A percentile compares a stretch with the other conserved stretches of the same genome.
phyloP scores from a whole-genome alignment of 164 flowering plant genomes.

The Vitis rotundifolia region DNA sequence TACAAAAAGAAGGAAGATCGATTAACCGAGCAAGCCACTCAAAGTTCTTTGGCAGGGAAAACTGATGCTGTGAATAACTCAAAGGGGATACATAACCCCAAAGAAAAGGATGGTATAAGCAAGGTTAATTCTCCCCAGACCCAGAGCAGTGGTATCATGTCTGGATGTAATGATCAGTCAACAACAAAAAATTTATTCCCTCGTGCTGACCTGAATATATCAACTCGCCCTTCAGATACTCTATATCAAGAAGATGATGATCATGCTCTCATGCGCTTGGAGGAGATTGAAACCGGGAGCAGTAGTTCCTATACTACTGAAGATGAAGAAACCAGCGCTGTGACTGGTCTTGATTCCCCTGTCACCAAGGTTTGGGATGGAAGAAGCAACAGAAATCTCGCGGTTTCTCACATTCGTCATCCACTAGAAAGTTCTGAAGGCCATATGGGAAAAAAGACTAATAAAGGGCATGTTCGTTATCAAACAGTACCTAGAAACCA shows the following conservation, averaged over 20 bases:
- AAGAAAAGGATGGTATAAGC: conserved; percentile 22
- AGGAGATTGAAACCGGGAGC: conserved; percentile 58
- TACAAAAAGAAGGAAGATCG: conserved; percentile 61
- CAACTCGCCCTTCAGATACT: conserved; percentile 15
- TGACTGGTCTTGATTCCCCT: conserved; percentile 93
- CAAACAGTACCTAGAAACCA: conserved; percentile 42
- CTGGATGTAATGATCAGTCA: conserved; percentile 16
- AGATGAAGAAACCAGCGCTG: conserved; percentile 65
- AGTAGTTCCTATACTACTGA: conserved; percentile 61
- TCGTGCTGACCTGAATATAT: conserved; percentile 14
- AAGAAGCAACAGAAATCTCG: conserved; percentile 58
- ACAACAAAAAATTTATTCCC: conserved; percentile 13
- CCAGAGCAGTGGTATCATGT: conserved; percentile 8
- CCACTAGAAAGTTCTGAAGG: conserved; percentile 84
- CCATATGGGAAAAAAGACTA: conserved; percentile 38
- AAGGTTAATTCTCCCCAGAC: conserved; percentile 24
- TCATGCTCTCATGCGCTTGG: conserved; percentile 25
- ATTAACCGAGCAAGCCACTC: conserved; percentile 33
- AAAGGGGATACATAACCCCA: conserved; percentile 21
- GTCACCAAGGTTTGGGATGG: conserved; percentile 96
- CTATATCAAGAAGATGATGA: conserved; percentile 44
- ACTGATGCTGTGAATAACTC: conserved; percentile 19
- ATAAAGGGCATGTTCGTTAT: conserved; percentile 43
- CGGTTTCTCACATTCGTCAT: conserved; percentile 72
- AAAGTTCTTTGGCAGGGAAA: conserved; percentile 27